Percentiles rank a stretch among this genome's conserved stretches.
These are phyloP conservation scores for Zygoascus tannicola DNA, from an alignment of 805 yeast genomes.

Conservation along the genomic window DNA sequence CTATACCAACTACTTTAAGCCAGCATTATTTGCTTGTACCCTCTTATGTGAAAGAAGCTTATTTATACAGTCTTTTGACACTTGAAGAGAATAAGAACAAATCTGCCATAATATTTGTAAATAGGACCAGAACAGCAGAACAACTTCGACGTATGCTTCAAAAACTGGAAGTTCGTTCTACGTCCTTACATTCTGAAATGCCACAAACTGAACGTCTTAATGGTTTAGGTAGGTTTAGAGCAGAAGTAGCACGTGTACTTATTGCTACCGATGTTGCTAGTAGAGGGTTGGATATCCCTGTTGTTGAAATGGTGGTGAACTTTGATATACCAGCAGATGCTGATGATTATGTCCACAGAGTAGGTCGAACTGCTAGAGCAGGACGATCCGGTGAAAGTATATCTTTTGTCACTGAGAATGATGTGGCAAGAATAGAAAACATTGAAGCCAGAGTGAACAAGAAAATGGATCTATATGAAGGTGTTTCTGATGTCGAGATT, in stretches of 20 bases:
- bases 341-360: slow-evolving; percentile 92
- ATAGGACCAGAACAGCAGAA: slow-evolving; percentile 86
- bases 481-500: slow-evolving; percentile 65
- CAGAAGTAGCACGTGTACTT: slow-evolving; percentile 85
- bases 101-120: slow-evolving; percentile 82
- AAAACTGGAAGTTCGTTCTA: slow-evolving; percentile 65
- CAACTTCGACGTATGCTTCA: slow-evolving; percentile 67
- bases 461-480: slow-evolving; percentile 68
- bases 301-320: slow-evolving; percentile 81
- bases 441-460: slow-evolving; percentile 78
- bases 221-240: slow-evolving; percentile 85
- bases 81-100: slow-evolving; percentile 52
- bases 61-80: slow-evolving; percentile 58
- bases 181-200: slow-evolving; percentile 91
- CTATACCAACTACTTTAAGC: slow-evolving; percentile 65
- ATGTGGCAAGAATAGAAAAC: slow-evolving; percentile 67
- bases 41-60: slow-evolving; percentile 82
- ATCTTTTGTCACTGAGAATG: slow-evolving; percentile 77
- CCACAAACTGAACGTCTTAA: slow-evolving; percentile 86
- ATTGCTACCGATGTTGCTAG: slow-evolving; percentile 97
- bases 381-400: slow-evolving; percentile 82
- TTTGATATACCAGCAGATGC: slow-evolving; percentile 94
- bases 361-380: slow-evolving; percentile 98
- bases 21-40: slow-evolving; percentile 71
- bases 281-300: slow-evolving; percentile 94